Evolutionary conservation across 2,329 filamentous ascomycete species (phyloP), one percentile per base, ranked within the genome.

Genomic region (Aureobasidium sp.): DNA sequence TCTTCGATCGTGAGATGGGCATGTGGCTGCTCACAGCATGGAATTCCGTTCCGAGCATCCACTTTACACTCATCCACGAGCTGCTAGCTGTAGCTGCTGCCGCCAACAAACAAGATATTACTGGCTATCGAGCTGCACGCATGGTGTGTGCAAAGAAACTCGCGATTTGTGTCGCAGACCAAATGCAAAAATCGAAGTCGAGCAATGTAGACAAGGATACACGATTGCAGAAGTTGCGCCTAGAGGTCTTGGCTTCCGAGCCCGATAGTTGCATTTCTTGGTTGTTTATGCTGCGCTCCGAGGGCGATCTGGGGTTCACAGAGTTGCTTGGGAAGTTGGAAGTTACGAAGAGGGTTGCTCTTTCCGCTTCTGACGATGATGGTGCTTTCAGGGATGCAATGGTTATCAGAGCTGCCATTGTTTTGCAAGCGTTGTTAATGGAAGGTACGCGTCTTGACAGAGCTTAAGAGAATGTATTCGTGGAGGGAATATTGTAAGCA

Each of bases 1-100:
- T 57, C 9, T 57, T 47, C 27, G 41, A 57, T n/a, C 39, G 29
- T 32, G 53, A 57, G 29, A 57, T 57, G 53, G 41, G 53, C n/a
- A 34, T 47, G 9, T 57, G 53, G 53, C 53, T 57, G 1, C 29
- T 46, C 17, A 57, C 39, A 29, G 53, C 53, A 6, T 57, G 53
- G 53, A 46, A 57, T 13, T 29, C 36, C 7, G 41, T 57, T 6
- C 53, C 53, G 5, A 37, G 37, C 1, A 41, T 57, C 2, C 53
- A 57, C 13, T 47, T 57, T 20, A 24, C 29, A 47, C 39, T 57
- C 5, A 36, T 36, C n/a, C 53, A 26, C 5, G 39, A 46, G 12
- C 29, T 57, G 5, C 39, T 57, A n/a, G n/a, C 53, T 17, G 29
- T 46, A 17, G 39, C 39, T 9, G 26, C 41, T 5, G 41, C 53